Percentiles rank a stretch among this genome's conserved stretches.
Evolutionary conservation across 2,329 filamentous ascomycete genomes (phyloP).

Genomic region (Xylariomycetidae sp.): DNA sequence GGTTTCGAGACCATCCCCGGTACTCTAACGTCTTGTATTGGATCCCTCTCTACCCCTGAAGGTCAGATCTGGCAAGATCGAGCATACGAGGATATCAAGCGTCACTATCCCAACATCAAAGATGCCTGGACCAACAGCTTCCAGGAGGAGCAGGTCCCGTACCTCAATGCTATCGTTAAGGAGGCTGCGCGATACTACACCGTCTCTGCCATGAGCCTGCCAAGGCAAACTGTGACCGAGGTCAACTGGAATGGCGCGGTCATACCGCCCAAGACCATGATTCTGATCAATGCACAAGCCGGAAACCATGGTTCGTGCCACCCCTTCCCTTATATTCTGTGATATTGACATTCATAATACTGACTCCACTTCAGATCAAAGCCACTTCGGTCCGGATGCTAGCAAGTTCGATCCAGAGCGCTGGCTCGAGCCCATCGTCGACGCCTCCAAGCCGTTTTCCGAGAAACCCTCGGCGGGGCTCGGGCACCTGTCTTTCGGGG

Average conservation of each 20-base stretch:
- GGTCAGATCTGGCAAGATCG: slow-evolving; percentile 48
- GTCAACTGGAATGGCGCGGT: slow-evolving; percentile 46
- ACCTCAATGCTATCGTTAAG: slow-evolving; percentile 43
- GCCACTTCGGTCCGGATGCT: slow-evolving; percentile 43
- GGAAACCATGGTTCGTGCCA: slow-evolving; percentile 42
- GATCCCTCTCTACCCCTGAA: slow-evolving; percentile 41
- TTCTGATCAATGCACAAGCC: slow-evolving; percentile 51
- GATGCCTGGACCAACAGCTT: slow-evolving; percentile 42
- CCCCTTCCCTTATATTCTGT: no score
- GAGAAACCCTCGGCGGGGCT: slow-evolving; percentile 28
- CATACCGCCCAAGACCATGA: slow-evolving; percentile 49
- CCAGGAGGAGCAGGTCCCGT: slow-evolving; percentile 43
- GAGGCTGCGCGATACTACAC: slow-evolving; percentile 51
- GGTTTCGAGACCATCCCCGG: slow-evolving; percentile 52
- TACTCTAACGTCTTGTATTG: slow-evolving; percentile 47
- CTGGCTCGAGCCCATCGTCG: slow-evolving; percentile 35
- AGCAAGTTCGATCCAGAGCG: slow-evolving; percentile 43
- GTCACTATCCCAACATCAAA: slow-evolving; percentile 38
- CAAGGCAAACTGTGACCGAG: slow-evolving; percentile 44
- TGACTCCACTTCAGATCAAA: slow-evolving; percentile 37
- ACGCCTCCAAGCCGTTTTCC: slow-evolving; percentile 16
- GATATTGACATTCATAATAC: background rate
- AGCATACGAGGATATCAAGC: slow-evolving; percentile 47
- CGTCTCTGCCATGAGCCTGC: slow-evolving; percentile 47
- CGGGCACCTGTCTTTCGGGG: slow-evolving; percentile 46